Evolutionary conservation across 2,329 filamentous ascomycete genomes (phyloP).

Genomic region (Aspergillus costaricaensis): DNA sequence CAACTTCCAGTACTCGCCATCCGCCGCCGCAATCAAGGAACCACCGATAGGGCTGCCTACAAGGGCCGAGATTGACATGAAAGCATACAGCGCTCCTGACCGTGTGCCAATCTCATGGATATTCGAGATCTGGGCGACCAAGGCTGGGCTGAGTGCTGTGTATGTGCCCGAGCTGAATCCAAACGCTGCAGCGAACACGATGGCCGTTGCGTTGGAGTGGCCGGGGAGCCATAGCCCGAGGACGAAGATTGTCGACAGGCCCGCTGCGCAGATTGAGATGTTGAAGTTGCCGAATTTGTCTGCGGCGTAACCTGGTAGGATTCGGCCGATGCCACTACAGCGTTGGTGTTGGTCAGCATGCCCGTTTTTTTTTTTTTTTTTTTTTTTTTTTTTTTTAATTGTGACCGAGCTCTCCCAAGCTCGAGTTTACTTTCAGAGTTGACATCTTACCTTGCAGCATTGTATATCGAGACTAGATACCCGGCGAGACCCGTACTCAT

Average conservation of each 20-base stretch:
- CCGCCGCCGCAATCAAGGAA: slow-evolving; percentile 31
- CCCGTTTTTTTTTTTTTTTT: no score
- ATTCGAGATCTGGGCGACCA: slow-evolving; percentile 20
- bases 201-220: not conserved
- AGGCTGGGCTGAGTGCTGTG: slow-evolving; percentile 11
- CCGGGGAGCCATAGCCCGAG: slow-evolving; percentile 8
- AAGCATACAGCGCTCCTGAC: slow-evolving; percentile 33
- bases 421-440: no score
- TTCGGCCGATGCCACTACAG: not conserved
- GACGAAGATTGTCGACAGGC: not conserved
- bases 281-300: slow-evolving; percentile 7
- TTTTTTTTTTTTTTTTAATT: no score
- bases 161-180: slow-evolving; percentile 4
- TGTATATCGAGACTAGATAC: not conserved
- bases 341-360: no score
- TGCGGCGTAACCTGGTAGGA: not conserved
- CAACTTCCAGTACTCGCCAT: not conserved
- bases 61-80: slow-evolving; percentile 62
- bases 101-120: slow-evolving; percentile 21
- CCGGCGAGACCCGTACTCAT: not conserved
- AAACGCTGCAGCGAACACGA: slow-evolving; percentile 1
- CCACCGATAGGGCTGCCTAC: slow-evolving; percentile 68
- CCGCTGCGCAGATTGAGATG: not conserved
- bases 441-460: not conserved
- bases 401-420: no score